Base-by-base conservation (phyloP, 2,329 filamentous ascomycete species). In the Ascochyta clinopodiicola region DNA sequence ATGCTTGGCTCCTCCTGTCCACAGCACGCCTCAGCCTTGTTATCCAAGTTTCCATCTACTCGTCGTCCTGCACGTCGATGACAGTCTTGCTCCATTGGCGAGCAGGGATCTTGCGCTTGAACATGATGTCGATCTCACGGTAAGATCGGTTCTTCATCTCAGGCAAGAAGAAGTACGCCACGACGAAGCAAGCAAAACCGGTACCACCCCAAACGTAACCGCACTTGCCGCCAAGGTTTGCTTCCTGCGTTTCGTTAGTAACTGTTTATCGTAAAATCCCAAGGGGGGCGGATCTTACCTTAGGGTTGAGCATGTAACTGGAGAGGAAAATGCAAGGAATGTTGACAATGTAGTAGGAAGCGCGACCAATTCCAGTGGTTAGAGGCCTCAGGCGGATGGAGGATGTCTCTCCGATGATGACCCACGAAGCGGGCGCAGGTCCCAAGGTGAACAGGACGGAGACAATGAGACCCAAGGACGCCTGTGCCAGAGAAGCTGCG, bases 361-460 rank as follows among this genome's bases (percentile, higher is more conserved):
- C 86, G 68, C 86, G 86, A 68, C 86, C 86, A 44, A 88, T 74
- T 72, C 86, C 86, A 22, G 86, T 88, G 3, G 84, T 88, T n/a
- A 88, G 75, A 42, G 86, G 84, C 43, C 86, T 73, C 27, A 89
- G 85, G 58, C 86, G 86, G 50, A 88, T 81, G 45, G 86, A 77
- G 0, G 86, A 87, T 2, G 86, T 88, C 73, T 89, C 86, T 62
- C 83, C 85, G 42, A 89, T 88, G 62, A 88, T 86, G 75, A 85
- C 83, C 81, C 83, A 89, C 9, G 86, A 88, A 36, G 84, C 83
- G 42, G 86, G 86, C 2, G 84, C 86, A 24, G 84, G 85, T 62
- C 84, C 85, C 15, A 86, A 72, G 37, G 81, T 83, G 77, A 88
- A 90, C 29, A 88, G 74, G 51, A 89, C 83, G 25, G 86, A 88